Evolutionary conservation across 2,329 filamentous ascomycete species (phyloP).

Genomic region (Trichoderma afroharzianum): DNA sequence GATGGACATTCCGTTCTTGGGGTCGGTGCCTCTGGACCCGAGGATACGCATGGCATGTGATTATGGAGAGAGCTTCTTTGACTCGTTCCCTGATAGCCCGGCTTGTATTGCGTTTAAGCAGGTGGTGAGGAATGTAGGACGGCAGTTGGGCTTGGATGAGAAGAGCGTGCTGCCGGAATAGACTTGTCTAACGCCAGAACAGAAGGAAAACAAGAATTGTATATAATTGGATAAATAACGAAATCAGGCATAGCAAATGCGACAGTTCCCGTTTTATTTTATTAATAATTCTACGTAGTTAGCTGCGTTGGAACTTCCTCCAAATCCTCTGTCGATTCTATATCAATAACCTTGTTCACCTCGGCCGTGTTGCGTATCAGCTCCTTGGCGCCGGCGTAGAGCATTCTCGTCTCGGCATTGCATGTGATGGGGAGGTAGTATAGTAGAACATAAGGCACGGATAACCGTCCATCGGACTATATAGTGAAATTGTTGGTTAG

Average conservation of each 20-base stretch:
- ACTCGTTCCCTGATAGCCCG: slow-evolving; percentile 88
- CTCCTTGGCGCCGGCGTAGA: slow-evolving; percentile 95
- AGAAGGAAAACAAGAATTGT: not conserved
- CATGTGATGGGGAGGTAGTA: slow-evolving; percentile 94
- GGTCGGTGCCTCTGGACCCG: slow-evolving; percentile 86
- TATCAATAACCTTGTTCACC: slow-evolving; percentile 82
- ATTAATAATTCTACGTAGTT: slow-evolving; percentile 28
- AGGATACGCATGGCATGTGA: slow-evolving; percentile 95
- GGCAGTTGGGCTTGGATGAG: slow-evolving; percentile 61
- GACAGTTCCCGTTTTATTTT: not conserved
- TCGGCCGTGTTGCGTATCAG: slow-evolving; percentile 90
- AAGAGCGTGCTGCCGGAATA: slow-evolving; percentile 47
- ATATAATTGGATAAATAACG: not conserved
- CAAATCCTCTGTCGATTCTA: slow-evolving; percentile 75
- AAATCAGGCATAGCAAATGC: slow-evolving; percentile 11
- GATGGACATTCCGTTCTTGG: slow-evolving; percentile 83
- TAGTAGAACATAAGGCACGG: slow-evolving; percentile 89
- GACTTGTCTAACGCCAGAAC: not conserved
- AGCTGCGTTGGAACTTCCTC: slow-evolving; percentile 72
- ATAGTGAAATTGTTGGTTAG: not conserved
- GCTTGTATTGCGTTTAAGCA: slow-evolving; percentile 76
- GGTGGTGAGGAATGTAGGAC: slow-evolving; percentile 72
- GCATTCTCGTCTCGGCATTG: slow-evolving; percentile 82
- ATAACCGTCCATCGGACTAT: slow-evolving; percentile 75
- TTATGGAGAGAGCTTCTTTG: slow-evolving; percentile 95